Conservation (phyloP, 805 yeast species). For the Saturnispora halmiae region DNA sequence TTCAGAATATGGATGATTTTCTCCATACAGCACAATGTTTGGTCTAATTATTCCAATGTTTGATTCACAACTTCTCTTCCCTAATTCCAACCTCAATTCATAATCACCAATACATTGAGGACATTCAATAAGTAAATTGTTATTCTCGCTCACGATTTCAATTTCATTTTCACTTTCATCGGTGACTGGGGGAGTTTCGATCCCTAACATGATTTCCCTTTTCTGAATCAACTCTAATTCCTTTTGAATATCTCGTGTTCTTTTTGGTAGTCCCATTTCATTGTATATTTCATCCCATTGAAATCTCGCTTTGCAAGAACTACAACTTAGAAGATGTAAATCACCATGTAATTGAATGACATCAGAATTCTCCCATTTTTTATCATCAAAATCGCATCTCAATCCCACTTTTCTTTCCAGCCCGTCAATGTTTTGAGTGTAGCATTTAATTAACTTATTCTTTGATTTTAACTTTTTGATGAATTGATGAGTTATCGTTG, state of each 20-base stretch:
- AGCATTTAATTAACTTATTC: conserved; percentile 69
- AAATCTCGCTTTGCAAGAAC: conserved; percentile 49
- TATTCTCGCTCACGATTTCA: conserved; percentile 30
- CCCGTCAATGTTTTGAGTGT: conserved; percentile 93
- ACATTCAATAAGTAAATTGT: conserved; percentile 67
- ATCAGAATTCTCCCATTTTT: conserved; percentile 53
- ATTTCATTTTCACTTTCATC: conserved; percentile 10
- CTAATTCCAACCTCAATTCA: conserved; percentile 48
- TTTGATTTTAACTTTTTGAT: conserved; percentile 51
- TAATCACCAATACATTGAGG: conserved; percentile 52
- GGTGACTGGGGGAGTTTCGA: conserved; percentile 6
- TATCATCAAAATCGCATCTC: conserved; percentile 43
- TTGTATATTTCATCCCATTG: conserved; percentile 45
- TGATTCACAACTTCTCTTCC: conserved; percentile 69
- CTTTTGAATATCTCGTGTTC: conserved; percentile 1
- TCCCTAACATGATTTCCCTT: conserved; percentile 1
- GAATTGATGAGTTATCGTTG: conserved; percentile 80
- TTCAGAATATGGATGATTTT: conserved; percentile 83
- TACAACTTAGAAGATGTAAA: conserved; percentile 66
- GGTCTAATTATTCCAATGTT: conserved; percentile 75
- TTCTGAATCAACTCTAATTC: conserved; percentile 6
- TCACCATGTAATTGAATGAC: conserved; percentile 92
- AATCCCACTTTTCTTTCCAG: conserved; percentile 62
- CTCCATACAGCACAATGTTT: conserved; percentile 86
- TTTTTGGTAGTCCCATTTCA: conserved; percentile 28